Evolutionary conservation across 2,329 filamentous ascomycete species (phyloP), one percentile per base, ranked within the genome.

Genomic region (Colletotrichum brevisporum): DNA sequence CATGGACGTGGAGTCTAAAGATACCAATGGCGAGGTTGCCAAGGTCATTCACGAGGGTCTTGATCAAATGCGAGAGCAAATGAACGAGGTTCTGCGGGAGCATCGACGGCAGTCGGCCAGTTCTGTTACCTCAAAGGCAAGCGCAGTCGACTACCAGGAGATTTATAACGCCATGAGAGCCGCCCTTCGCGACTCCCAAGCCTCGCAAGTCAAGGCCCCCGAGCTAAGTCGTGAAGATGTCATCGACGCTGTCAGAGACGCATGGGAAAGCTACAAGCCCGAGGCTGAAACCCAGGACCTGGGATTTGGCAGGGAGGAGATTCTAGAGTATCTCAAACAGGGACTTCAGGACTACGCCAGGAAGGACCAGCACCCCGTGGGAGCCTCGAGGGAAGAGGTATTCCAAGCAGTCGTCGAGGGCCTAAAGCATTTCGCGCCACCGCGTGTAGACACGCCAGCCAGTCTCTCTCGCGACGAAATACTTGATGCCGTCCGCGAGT

Each of bases 191-290:
- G 91, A 92, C 73, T 85, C 88, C 5, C 84, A 89, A 64, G 83
- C 84, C 3, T 80, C 78, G 36, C 80, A 85, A 73, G 27, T 78
- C 84, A 59, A 81, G 77, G 83, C 81, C 45, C 82, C 81, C 10
- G 81, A 83, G n/a, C 81, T 94, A 54, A 91, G 90, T 74, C 89
- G 92, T 73, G 94, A 97, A 56, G 94, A 97, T 67, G 93, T 98
- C 43, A 88, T 98, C 2, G 88, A 92, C 31, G 94, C 95, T 3
- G 92, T 98, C 15, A 91, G 91, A 73, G 94, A 97, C 74, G 95
- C 95, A 1, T 97, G 94, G 90, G 95, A 98, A 77, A 93, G 91
- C 62, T 97, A 97, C 81, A 97, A 97, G 80, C 95, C 95, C 1
- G 94, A 98, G 74, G 94, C 97, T 58, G 92, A 97, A 74, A 87